Evolutionary conservation across 1,139 yeast genomes (phyloP).

Genomic region (Zygoascus hellenicus): DNA sequence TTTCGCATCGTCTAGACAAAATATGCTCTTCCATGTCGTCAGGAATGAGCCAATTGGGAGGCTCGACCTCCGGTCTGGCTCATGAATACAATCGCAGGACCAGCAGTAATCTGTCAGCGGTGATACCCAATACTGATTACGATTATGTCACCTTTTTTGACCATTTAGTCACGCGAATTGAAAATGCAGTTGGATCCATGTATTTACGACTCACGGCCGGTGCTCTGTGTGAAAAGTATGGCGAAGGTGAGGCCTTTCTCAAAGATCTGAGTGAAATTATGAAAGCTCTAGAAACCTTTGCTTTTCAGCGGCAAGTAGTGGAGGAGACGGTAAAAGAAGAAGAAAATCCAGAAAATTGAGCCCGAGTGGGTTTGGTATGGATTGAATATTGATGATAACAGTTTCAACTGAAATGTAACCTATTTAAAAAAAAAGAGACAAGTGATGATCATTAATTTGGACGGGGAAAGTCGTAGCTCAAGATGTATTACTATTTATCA

Average conservation of each 20-base stretch:
- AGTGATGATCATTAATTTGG: background rate
- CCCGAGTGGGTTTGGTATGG: background rate
- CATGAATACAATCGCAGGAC: constrained; percentile 29
- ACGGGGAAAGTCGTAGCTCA: no score
- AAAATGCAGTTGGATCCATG: constrained; percentile 37
- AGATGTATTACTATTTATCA: no score
- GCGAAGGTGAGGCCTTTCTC: constrained; percentile 10
- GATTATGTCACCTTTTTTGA: constrained; percentile 48
- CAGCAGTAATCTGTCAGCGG: constrained; percentile 17
- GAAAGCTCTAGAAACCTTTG: constrained; percentile 9
- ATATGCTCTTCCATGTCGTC: constrained; percentile 37
- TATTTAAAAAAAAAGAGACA: background rate
- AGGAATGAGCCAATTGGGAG: constrained; percentile 6
- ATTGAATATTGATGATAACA: background rate
- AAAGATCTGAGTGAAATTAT: constrained; percentile 19
- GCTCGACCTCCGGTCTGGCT: constrained; percentile 11
- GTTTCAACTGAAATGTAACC: background rate
- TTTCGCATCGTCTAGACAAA: constrained; percentile 47
- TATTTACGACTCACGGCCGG: constrained; percentile 22
- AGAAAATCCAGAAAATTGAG: background rate
- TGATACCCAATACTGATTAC: constrained; percentile 30
- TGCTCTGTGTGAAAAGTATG: constrained; percentile 12
- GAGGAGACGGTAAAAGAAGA: background rate
- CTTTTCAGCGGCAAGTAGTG: constrained; percentile 4
- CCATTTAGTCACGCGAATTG: constrained; percentile 59